Conservation (phyloP, 306 rosid species). For the Castanospermum australe region DNA sequence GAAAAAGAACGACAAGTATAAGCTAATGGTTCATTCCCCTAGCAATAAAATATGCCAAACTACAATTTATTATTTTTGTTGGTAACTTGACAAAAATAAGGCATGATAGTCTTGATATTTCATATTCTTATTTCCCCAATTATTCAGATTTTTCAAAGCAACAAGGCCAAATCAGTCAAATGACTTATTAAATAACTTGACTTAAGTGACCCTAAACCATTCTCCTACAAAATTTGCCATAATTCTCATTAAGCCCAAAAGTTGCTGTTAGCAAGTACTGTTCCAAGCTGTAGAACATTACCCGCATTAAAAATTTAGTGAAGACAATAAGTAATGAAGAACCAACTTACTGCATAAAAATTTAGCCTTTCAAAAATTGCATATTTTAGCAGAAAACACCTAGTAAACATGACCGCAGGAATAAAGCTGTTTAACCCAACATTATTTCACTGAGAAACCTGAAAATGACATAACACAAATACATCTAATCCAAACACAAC, state of each 20-base stretch:
- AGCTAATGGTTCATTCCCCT: not conserved
- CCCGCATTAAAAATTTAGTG: too few species aligned
- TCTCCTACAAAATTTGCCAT: not conserved
- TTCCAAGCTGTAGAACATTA: too few species aligned
- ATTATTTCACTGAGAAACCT: not conserved
- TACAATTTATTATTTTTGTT: too few species aligned
- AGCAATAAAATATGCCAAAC: not conserved
- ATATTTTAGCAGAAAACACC: not conserved
- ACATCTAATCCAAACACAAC: not conserved
- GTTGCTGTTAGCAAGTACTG: too few species aligned
- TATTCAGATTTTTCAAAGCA: not conserved
- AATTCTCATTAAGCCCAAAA: not conserved
- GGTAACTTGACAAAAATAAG: not conserved
- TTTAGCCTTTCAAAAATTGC: too few species aligned
- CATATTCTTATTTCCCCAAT: not conserved
- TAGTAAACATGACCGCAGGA: not conserved
- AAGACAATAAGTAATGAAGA: not conserved
- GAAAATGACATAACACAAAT: not conserved
- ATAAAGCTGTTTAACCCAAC: not conserved
- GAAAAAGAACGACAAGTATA: not conserved
- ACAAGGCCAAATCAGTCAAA: constrained; percentile 9
- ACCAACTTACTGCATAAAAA: not conserved
- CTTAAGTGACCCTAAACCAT: not conserved
- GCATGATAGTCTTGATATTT: not conserved
- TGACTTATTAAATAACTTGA: not conserved